Percentiles rank a stretch among this genome's conserved stretches.
Evolutionary conservation across 345 rosid species (phyloP).

Genomic region (Isatis tinctoria): DNA sequence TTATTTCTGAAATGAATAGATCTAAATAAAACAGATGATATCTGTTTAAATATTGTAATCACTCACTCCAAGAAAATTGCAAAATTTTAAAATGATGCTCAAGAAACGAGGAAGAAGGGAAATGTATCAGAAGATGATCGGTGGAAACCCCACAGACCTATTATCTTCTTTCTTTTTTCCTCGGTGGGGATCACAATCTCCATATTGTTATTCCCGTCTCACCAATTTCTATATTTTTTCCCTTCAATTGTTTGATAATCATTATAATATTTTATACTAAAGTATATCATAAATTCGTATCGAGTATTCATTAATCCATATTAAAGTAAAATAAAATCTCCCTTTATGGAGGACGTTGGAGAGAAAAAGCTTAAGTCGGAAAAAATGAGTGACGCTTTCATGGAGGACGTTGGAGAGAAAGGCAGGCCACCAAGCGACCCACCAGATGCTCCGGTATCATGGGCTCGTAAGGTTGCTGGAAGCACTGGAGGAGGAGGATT

Average conservation of each 20-base stretch:
- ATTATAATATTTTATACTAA: not conserved
- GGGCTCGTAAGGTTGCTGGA: no score
- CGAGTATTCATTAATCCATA: constrained; percentile 8
- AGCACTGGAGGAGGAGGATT: no score
- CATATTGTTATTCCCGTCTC: not conserved
- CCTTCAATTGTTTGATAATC: constrained; percentile 7
- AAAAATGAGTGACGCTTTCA: no score
- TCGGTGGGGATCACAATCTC: constrained; percentile 19
- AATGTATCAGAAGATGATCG: constrained; percentile 4
- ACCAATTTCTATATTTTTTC: not conserved
- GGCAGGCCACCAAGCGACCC: no score
- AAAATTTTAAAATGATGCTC: not conserved
- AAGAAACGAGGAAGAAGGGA: not conserved
- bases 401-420: no score
- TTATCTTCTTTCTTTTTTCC: not conserved
- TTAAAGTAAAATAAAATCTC: constrained; percentile 14
- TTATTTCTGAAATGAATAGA: not conserved
- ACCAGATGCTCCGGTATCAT: no score
- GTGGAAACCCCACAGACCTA: constrained; percentile 23
- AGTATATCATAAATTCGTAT: constrained; percentile 17
- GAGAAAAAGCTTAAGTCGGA: no score
- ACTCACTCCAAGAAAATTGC: not conserved
- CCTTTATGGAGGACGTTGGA: constrained; percentile 23
- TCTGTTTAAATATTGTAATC: not conserved
- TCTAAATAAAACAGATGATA: not conserved